These are phyloP conservation scores for Astrocystis sublimbata DNA, from an alignment of 495 filamentous ascomycete genomes.

Conservation along the genomic window DNA sequence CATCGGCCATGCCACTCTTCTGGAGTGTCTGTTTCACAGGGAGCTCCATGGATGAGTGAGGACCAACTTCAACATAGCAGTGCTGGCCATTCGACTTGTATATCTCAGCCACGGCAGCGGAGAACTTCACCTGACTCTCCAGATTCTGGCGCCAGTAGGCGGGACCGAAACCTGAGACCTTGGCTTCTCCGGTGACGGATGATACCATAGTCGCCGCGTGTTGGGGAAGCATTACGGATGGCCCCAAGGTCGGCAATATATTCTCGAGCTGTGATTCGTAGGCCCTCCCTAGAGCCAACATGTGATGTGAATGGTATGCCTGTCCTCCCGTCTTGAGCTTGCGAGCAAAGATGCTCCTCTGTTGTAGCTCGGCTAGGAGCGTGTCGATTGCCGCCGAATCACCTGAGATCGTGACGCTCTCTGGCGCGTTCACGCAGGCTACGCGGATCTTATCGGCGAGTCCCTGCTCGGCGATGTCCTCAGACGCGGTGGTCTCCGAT, in stretches of 20 bases:
- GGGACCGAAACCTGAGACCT: conserved; percentile 20
- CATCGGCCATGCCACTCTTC: not conserved
- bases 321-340: conserved; percentile 31
- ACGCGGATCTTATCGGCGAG: conserved; percentile 23
- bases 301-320: conserved; percentile 44
- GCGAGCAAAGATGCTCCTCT: conserved; percentile 29
- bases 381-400: conserved; percentile 33
- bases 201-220: conserved; percentile 26
- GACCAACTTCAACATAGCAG: conserved; percentile 32
- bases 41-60: conserved; percentile 51
- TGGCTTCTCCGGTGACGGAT: conserved; percentile 24
- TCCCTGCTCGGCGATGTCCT: conserved; percentile 19
- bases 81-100: not conserved
- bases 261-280: conserved; percentile 8
- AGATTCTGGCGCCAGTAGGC: conserved; percentile 43
- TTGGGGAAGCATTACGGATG: conserved; percentile 5
- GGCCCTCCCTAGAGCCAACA: conserved; percentile 28
- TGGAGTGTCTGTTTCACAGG: conserved; percentile 40
- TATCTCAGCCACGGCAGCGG: conserved; percentile 31
- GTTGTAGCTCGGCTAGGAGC: conserved; percentile 22
- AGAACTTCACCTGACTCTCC: conserved; percentile 40
- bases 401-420: conserved; percentile 41
- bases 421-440: conserved; percentile 47
- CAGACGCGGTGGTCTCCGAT: conserved; percentile 10
- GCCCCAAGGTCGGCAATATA: not conserved